phyloP scores from a whole-genome alignment of 208 protist genomes.

The Leptomonas pyrrhocoris region DNA sequence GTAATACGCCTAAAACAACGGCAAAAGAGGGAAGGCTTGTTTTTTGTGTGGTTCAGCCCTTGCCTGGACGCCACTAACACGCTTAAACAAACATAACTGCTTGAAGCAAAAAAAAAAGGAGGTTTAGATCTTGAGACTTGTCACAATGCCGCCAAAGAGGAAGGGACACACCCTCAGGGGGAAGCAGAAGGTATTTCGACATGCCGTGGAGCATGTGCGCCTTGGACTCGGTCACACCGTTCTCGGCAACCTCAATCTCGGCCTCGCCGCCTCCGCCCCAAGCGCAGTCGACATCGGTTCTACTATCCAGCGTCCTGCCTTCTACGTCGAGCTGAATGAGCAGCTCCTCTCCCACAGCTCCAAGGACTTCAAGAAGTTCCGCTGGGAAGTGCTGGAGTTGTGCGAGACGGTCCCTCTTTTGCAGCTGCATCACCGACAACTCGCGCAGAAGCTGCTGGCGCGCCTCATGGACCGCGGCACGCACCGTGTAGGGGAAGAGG shows the following conservation, averaged over 20 bases:
- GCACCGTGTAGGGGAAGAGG: conserved; percentile 14
- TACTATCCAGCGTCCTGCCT: conserved; percentile 42
- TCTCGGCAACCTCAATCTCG: conserved; percentile 75
- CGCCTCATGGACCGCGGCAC: conserved; percentile 58
- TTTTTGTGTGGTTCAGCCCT: too few relatives aligned
- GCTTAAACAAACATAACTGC: too few relatives aligned
- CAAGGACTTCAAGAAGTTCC: conserved; percentile 87
- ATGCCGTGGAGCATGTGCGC: conserved; percentile 89
- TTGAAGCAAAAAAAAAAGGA: too few relatives aligned
- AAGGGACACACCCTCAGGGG: conserved; percentile 69
- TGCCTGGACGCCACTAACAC: too few relatives aligned
- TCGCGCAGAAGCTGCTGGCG: conserved; percentile 76
- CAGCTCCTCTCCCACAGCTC: conserved; percentile 79
- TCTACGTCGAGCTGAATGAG: conserved; percentile 85
- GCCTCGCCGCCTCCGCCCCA: conserved; percentile 44
- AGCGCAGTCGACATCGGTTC: conserved; percentile 15
- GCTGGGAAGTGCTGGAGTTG: conserved; percentile 74
- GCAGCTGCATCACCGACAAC: conserved; percentile 66
- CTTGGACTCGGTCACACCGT: conserved; percentile 85
- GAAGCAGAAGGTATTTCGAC: conserved; percentile 83
- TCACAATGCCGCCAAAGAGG: conserved; percentile 79
- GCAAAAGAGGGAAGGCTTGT: neutral
- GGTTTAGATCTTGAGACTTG: too few relatives aligned
- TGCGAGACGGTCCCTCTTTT: conserved; percentile 78
- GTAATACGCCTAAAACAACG: conserved; percentile 5